These are phyloP conservation scores for Tranzscheliella williamsii DNA, from an alignment of 1,284 basidiomycete species.

Conservation along the genomic window DNA sequence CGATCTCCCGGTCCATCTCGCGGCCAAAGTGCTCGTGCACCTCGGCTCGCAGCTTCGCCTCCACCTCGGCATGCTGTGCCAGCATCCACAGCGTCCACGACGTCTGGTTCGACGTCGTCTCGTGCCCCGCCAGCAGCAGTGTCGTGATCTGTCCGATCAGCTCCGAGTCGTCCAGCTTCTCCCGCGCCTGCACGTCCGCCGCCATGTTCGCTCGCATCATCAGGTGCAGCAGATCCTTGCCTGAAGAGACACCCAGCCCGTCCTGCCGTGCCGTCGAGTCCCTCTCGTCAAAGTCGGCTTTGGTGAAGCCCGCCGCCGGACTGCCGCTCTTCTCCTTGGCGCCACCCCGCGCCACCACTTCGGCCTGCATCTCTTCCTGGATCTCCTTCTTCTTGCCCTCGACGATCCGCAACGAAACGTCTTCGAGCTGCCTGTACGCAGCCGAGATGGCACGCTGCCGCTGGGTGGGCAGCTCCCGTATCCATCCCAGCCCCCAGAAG, in stretches of 20 bases:
- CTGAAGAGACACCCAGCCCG: constrained; percentile 1
- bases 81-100: constrained; percentile 51
- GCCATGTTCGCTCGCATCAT: constrained; percentile 57
- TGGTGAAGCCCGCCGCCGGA: constrained; percentile 11
- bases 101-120: constrained; percentile 54
- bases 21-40: constrained; percentile 37
- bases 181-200: constrained; percentile 31
- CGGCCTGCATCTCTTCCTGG: constrained; percentile 30
- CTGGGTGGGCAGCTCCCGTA: constrained; percentile 42
- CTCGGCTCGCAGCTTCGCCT: constrained; percentile 45
- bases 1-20: constrained; percentile 27
- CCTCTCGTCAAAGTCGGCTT: constrained; percentile 44
- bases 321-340: not conserved
- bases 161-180: constrained; percentile 47
- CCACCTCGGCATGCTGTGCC: constrained; percentile 24
- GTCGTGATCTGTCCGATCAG: constrained; percentile 53
- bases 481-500: constrained; percentile 44
- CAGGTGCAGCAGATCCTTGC: constrained; percentile 52
- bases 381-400: constrained; percentile 42
- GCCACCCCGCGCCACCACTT: constrained; percentile 4
- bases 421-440: constrained; percentile 30
- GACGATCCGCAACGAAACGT: constrained; percentile 39
- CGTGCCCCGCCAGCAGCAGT: constrained; percentile 56
- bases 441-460: constrained; percentile 26
- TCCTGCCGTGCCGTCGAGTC: not conserved